A percentile compares a stretch with the other conserved stretches of the same genome.
These are phyloP conservation scores for Nephelium lappaceum DNA, from an alignment of 345 rosid species.

Conservation along the genomic window DNA sequence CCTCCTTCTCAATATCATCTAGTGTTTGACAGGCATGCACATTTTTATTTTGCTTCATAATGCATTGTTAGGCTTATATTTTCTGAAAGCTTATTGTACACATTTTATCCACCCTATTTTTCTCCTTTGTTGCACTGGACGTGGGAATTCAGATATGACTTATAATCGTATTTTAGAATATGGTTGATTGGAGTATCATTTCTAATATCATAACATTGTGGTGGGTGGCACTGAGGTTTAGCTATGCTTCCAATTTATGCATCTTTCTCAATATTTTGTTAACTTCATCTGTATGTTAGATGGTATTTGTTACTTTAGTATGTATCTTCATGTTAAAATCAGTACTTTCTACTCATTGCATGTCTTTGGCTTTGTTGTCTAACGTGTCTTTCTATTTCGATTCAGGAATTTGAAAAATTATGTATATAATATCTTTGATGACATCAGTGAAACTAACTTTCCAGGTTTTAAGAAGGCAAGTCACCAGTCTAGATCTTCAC, in stretches of 20 bases:
- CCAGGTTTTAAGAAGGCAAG: slow-evolving; percentile 79
- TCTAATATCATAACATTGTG: not conserved
- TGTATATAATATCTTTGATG: slow-evolving; percentile 67
- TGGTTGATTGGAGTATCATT: not conserved
- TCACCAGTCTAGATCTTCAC: slow-evolving; percentile 21
- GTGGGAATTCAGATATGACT: not conserved
- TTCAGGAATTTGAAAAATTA: slow-evolving; percentile 74
- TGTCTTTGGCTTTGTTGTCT: slow-evolving; percentile 6
- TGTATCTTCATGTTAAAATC: not conserved
- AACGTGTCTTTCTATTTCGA: slow-evolving; percentile 12
- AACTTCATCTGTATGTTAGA: not conserved
- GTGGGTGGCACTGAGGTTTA: not conserved
- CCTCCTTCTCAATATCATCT: slow-evolving; percentile 72
- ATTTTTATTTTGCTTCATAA: not conserved
- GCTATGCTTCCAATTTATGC: not conserved
- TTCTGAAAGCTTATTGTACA: not conserved
- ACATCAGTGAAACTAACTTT: slow-evolving; percentile 56
- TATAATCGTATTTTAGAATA: not conserved
- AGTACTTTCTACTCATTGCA: not conserved
- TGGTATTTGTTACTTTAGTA: not conserved
- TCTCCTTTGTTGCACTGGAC: not conserved
- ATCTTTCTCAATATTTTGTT: not conserved
- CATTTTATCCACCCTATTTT: not conserved
- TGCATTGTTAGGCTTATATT: not conserved
- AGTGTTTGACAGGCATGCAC: slow-evolving; percentile 72